A percentile compares a stretch with the other conserved stretches of the same genome.
These are phyloP conservation scores for Neonectria hederae DNA, from an alignment of 2,329 filamentous ascomycete species.

Conservation along the genomic window DNA sequence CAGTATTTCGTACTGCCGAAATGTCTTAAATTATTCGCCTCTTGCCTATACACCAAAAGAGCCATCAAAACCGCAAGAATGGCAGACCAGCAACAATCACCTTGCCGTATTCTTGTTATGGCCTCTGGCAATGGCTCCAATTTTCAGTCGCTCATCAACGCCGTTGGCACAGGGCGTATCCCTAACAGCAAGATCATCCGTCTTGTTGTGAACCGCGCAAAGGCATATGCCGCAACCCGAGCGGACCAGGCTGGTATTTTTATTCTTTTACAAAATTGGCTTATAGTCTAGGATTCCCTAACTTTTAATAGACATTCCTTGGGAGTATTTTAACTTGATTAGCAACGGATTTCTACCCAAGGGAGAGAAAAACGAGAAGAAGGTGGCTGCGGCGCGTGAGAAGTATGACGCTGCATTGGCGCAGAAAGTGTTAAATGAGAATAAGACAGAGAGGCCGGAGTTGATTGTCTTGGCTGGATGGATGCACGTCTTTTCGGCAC, in stretches of 20 bases:
- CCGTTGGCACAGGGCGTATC: slow-evolving; percentile 52
- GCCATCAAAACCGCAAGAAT: neutral
- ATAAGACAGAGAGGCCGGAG: slow-evolving; percentile 66
- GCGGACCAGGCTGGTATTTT: slow-evolving; percentile 54
- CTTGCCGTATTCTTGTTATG: slow-evolving; percentile 70
- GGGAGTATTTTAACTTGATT: slow-evolving; percentile 83
- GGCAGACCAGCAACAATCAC: neutral
- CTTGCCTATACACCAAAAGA: neutral
- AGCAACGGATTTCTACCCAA: slow-evolving; percentile 69
- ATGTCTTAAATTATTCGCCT: neutral
- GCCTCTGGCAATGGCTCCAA: slow-evolving; percentile 81
- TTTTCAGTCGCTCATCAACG: slow-evolving; percentile 76
- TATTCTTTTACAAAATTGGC: neutral
- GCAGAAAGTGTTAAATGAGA: slow-evolving; percentile 63
- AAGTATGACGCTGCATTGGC: slow-evolving; percentile 84
- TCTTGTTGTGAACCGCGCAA: slow-evolving; percentile 60
- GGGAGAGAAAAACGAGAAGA: slow-evolving; percentile 67
- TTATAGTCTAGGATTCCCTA: neutral
- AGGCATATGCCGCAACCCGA: slow-evolving; percentile 54
- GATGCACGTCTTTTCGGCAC: slow-evolving; percentile 82
- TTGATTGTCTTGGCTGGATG: slow-evolving; percentile 85
- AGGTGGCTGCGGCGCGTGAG: slow-evolving; percentile 65
- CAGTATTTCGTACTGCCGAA: neutral
- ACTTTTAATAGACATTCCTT: slow-evolving; percentile 60
- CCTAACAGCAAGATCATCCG: slow-evolving; percentile 55